Evolutionary conservation across 805 yeast species (phyloP).

Genomic region (Teunomyces kruisii): DNA sequence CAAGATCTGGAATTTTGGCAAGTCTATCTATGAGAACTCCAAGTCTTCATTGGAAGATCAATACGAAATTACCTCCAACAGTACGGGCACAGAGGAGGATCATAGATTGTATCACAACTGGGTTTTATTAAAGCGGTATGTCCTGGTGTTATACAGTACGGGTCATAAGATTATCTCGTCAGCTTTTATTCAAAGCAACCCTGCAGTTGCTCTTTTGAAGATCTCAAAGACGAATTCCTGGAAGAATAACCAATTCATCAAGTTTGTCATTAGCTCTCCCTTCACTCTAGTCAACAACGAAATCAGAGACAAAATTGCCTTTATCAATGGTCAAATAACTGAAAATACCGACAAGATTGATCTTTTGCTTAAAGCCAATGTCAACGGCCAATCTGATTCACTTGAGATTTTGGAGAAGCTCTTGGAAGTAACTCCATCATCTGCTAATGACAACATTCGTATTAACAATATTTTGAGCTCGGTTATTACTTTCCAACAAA

Average conservation of each 20-base stretch:
- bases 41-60: slow-evolving; percentile 1
- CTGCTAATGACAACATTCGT: slow-evolving; percentile 4
- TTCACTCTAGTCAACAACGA: slow-evolving; percentile 25
- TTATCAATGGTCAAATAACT: slow-evolving; percentile 22
- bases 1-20: slow-evolving; percentile 19
- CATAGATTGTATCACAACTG: slow-evolving; percentile 12
- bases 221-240: slow-evolving; percentile 5
- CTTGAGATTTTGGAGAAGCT: slow-evolving; percentile 12
- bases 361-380: slow-evolving; percentile 18
- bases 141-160: slow-evolving; percentile 5
- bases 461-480: slow-evolving; percentile 4
- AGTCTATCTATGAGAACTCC: slow-evolving; percentile 7
- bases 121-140: slow-evolving; percentile 10
- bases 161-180: slow-evolving; percentile 7
- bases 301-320: slow-evolving; percentile 20
- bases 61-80: slow-evolving; percentile 6
- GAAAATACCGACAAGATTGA: slow-evolving; percentile 24
- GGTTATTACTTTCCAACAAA: neutral
- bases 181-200: slow-evolving; percentile 13
- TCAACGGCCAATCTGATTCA: slow-evolving; percentile 3
- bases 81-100: slow-evolving; percentile 16
- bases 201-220: slow-evolving; percentile 15
- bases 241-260: slow-evolving; percentile 4
- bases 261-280: slow-evolving; percentile 16
- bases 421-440: neutral